Conservation (phyloP, 805 yeast genomes). For the Priceomyces carsonii region DNA sequence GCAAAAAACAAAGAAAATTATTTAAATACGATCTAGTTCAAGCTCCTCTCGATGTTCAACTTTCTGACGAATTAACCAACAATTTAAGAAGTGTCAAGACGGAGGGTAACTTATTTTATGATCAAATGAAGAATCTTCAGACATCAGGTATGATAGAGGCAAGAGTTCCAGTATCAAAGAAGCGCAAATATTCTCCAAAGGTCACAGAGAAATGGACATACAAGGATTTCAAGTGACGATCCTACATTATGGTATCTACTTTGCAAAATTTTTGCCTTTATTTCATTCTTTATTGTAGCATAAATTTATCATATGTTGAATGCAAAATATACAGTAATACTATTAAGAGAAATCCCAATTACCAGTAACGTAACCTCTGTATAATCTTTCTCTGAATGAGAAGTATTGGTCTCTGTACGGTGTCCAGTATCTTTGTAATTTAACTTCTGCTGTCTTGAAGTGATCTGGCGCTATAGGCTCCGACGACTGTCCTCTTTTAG, state of each 20-base stretch:
- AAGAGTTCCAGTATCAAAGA: constrained; percentile 67
- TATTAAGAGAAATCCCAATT: constrained; percentile 39
- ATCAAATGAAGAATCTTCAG: constrained; percentile 79
- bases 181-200: constrained; percentile 68
- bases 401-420: constrained; percentile 50
- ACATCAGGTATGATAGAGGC: constrained; percentile 85
- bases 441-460: constrained; percentile 56
- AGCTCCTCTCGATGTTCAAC: constrained; percentile 67
- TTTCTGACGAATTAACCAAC: constrained; percentile 85
- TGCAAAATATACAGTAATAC: constrained; percentile 2
- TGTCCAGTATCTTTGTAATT: constrained; percentile 43
- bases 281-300: neutral
- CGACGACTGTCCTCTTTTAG: constrained; percentile 65
- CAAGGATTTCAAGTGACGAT: constrained; percentile 72
- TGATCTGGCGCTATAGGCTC: constrained; percentile 71
- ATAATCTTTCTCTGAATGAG: constrained; percentile 47
- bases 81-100: constrained; percentile 83
- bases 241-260: neutral
- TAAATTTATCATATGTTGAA: constrained; percentile 2
- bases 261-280: neutral
- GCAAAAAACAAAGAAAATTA: constrained; percentile 35
- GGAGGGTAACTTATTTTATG: constrained; percentile 85
- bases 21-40: constrained; percentile 45
- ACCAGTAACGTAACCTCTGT: constrained; percentile 47
- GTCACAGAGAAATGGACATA: constrained; percentile 91